Percentiles rank a stretch among this genome's conserved stretches.
phyloP scores from a whole-genome alignment of 2,329 filamentous ascomycete species.

The Fusarium cicatricum region DNA sequence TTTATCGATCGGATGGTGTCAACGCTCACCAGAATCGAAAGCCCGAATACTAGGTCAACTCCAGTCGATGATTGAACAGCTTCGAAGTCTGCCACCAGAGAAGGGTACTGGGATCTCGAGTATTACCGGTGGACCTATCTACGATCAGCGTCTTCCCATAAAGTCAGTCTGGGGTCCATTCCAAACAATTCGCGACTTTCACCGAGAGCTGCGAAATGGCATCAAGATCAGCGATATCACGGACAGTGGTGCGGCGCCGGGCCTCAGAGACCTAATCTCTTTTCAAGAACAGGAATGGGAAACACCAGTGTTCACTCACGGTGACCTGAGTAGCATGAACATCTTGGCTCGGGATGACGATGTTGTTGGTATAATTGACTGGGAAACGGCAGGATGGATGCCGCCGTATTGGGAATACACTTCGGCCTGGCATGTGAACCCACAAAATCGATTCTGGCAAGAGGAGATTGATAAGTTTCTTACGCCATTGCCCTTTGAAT shows the following conservation, averaged over 20 bases:
- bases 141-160: constrained; percentile 34
- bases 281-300: constrained; percentile 31
- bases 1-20: constrained; percentile 13
- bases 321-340: constrained; percentile 54
- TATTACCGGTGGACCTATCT: no score
- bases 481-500: constrained; percentile 10
- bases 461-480: constrained; percentile 32
- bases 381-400: constrained; percentile 47
- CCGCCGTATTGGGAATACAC: constrained; percentile 49
- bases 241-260: not conserved
- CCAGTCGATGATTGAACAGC: not conserved
- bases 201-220: constrained; percentile 29
- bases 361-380: constrained; percentile 55
- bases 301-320: constrained; percentile 52
- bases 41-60: not conserved
- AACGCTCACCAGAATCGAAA: not conserved
- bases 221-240: no score
- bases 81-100: not conserved
- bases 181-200: constrained; percentile 39
- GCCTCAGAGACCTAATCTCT: constrained; percentile 21
- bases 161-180: constrained; percentile 39
- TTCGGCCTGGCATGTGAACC: constrained; percentile 27
- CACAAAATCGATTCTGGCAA: constrained; percentile 29
- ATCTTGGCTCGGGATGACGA: constrained; percentile 52
- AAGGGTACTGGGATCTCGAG: no score